These are phyloP conservation scores for Lagerstroemia fauriei DNA, from an alignment of 441 rosid genomes.

Conservation along the genomic window DNA sequence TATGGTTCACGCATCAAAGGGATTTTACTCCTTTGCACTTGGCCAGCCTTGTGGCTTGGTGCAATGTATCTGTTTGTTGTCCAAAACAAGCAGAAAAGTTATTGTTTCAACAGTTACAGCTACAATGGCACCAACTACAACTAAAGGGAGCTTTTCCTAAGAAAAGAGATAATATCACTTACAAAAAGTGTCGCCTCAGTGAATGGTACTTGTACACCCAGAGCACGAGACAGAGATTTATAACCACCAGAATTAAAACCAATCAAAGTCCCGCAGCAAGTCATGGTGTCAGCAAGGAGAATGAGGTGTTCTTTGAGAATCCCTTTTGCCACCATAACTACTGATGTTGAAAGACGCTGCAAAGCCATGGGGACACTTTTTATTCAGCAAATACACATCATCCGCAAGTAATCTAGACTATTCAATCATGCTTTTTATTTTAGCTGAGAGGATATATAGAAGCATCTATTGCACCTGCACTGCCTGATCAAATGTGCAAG, in stretches of 20 bases:
- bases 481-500: constrained; percentile 89
- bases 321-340: constrained; percentile 80
- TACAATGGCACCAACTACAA: not conserved
- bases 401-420: not conserved
- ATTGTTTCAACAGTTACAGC: not conserved
- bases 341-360: constrained; percentile 90
- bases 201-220: constrained; percentile 87
- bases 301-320: constrained; percentile 83
- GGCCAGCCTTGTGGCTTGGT: not conserved
- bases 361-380: constrained; percentile 27
- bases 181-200: constrained; percentile 92
- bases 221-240: constrained; percentile 65
- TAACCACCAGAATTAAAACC: constrained; percentile 90
- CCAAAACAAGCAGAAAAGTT: not conserved
- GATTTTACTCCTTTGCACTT: not conserved
- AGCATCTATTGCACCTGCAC: constrained; percentile 57
- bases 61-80: not conserved
- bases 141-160: not conserved
- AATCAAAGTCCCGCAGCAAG: constrained; percentile 77
- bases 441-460: not conserved
- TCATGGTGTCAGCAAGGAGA: constrained; percentile 86
- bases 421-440: not conserved
- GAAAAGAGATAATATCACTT: constrained; percentile 37
- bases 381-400: constrained; percentile 3
- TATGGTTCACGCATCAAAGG: not conserved